Evolutionary conservation across 2,329 filamentous ascomycete genomes (phyloP).

Genomic region (Pseudogymnoascus pannorum): DNA sequence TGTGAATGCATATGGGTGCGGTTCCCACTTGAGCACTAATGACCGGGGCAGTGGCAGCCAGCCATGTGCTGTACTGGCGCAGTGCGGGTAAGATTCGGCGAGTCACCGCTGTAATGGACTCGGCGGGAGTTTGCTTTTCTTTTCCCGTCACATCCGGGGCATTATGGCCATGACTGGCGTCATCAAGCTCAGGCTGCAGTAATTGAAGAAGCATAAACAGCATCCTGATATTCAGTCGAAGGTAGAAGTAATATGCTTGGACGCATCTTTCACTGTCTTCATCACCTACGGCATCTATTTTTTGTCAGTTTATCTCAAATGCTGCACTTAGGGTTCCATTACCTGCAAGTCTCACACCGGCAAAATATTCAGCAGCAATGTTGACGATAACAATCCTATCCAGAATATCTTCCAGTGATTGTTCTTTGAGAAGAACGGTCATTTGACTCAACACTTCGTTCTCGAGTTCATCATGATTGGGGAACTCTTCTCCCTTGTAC

Average conservation of each 20-base stretch:
- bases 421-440: slow-evolving; percentile 62
- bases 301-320: slow-evolving; percentile 9
- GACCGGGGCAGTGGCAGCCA: slow-evolving; percentile 47
- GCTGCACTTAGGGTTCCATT: slow-evolving; percentile 20
- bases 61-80: slow-evolving; percentile 62
- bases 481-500: slow-evolving; percentile 68
- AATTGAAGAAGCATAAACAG: slow-evolving; percentile 65
- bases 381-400: slow-evolving; percentile 80
- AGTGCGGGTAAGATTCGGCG: slow-evolving; percentile 56
- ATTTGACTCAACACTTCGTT: slow-evolving; percentile 76
- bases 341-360: slow-evolving; percentile 54
- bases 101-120: slow-evolving; percentile 50
- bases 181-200: slow-evolving; percentile 57
- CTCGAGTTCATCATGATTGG: slow-evolving; percentile 73
- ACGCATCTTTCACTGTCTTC: slow-evolving; percentile 26
- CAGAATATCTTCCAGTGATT: slow-evolving; percentile 56
- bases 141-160: slow-evolving; percentile 35
- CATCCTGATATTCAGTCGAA: slow-evolving; percentile 72
- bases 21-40: slow-evolving; percentile 48
- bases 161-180: slow-evolving; percentile 30
- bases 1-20: slow-evolving; percentile 46
- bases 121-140: slow-evolving; percentile 31
- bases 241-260: slow-evolving; percentile 54
- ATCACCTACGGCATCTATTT: slow-evolving; percentile 41
- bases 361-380: slow-evolving; percentile 73